Evolutionary conservation across 2,329 filamentous ascomycete species (phyloP).

Genomic region (Verruconis gallopava): DNA sequence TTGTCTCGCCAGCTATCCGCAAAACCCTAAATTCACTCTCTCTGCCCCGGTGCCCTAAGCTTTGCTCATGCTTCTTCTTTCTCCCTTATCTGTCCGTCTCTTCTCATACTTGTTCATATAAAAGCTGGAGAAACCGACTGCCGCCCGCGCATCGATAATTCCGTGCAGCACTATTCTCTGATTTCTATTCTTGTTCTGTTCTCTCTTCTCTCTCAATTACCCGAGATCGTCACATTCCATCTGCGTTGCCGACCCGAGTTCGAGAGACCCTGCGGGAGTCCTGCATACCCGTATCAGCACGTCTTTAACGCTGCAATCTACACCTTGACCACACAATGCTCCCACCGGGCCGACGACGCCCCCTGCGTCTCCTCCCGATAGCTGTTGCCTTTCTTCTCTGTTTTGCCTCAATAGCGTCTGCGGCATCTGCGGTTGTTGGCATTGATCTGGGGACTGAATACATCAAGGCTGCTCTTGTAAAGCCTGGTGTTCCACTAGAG

Average conservation of each 20-base stretch:
- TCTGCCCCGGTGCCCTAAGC: no score
- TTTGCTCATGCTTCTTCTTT: neutral
- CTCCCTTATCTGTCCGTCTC: no score
- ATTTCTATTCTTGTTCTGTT: neutral
- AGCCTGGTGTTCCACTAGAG: constrained; percentile 91
- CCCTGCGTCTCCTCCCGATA: constrained; percentile 27
- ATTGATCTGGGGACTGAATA: constrained; percentile 94
- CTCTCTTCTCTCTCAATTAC: neutral
- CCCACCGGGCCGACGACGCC: constrained; percentile 32
- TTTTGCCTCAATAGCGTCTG: constrained; percentile 43
- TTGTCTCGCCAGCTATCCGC: neutral
- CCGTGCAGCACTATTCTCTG: neutral
- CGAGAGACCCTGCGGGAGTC: no score
- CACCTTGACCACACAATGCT: constrained; percentile 27
- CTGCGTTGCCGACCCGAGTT: no score
- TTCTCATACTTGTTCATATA: no score
- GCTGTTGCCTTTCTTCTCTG: constrained; percentile 41
- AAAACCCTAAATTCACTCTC: neutral
- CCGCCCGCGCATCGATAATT: no score
- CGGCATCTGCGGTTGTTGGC: constrained; percentile 68
- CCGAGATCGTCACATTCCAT: no score
- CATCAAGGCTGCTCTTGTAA: constrained; percentile 90
- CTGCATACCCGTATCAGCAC: no score
- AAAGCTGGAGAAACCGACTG: no score
- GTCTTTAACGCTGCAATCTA: no score